Evolutionary conservation across 768 basidiomycete species (phyloP).

Genomic region (Boletellus sp.): DNA sequence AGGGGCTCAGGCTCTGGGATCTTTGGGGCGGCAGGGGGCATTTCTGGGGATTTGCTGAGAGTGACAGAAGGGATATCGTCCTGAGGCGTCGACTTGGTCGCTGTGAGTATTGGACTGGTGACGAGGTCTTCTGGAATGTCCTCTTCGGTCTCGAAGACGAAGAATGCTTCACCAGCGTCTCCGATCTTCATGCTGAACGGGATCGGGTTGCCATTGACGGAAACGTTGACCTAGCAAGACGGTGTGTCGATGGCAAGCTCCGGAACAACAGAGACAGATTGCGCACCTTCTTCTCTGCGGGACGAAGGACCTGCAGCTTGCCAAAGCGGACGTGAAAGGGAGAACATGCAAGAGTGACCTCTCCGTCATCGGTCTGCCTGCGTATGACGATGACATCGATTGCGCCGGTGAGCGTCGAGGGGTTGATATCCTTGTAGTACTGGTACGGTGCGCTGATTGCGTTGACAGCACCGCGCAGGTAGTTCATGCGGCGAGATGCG

Average conservation of each 20-base stretch:
- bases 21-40: conserved; percentile 8
- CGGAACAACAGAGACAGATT: neutral
- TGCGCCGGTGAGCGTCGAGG: conserved; percentile 94
- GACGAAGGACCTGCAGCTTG: conserved; percentile 92
- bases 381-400: conserved; percentile 98
- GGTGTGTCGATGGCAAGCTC: neutral
- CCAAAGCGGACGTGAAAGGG: conserved; percentile 98
- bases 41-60: conserved; percentile 15
- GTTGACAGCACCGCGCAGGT: conserved; percentile 79
- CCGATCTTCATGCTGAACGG: conserved; percentile 99
- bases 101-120: conserved; percentile 84
- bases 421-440: conserved; percentile 93
- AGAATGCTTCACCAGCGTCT: conserved; percentile 98
- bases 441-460: conserved; percentile 85
- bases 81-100: conserved; percentile 39
- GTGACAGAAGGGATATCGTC: conserved; percentile 28
- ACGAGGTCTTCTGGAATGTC: conserved; percentile 92
- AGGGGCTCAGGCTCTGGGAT: conserved; percentile 74
- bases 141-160: conserved; percentile 94
- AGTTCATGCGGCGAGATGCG: conserved; percentile 58
- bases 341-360: conserved; percentile 75
- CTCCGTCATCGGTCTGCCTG: conserved; percentile 59
- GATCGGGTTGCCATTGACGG: conserved; percentile 79
- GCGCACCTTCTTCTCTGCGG: conserved; percentile 86
- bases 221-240: conserved; percentile 72